A percentile compares a stretch with the other conserved stretches of the same genome.
Evolutionary conservation across 2,329 filamentous ascomycete species (phyloP).

Genomic region (Aaosphaeria arxii): DNA sequence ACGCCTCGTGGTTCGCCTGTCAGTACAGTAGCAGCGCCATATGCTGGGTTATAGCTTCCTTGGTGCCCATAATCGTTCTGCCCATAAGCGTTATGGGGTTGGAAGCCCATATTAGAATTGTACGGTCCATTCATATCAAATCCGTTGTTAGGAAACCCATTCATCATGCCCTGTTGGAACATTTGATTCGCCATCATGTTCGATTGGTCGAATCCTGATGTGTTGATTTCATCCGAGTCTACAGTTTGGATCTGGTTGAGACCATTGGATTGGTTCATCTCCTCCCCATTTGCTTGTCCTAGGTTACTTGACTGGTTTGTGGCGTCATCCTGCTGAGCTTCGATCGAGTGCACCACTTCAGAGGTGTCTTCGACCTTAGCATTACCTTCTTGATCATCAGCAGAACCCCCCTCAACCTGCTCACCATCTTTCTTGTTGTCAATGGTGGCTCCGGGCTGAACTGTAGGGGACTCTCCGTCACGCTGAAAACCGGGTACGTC

Average conservation of each 20-base stretch:
- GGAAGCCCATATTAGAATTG: conserved; percentile 35
- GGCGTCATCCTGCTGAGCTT: conserved; percentile 4
- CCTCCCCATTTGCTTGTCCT: conserved; percentile 17
- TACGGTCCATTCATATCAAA: conserved; percentile 46
- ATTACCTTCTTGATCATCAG: conserved; percentile 30
- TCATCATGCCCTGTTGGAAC: conserved; percentile 28
- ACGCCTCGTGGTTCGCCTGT: conserved; percentile 48
- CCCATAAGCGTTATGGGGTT: conserved; percentile 33
- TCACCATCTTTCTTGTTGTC: conserved; percentile 30
- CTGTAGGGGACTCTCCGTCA: conserved; percentile 30
- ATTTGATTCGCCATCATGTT: conserved; percentile 17
- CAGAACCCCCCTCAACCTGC: conserved; percentile 17
- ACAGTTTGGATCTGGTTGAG: conserved; percentile 35
- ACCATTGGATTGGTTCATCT: conserved; percentile 7
- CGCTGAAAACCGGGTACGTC: conserved; percentile 23
- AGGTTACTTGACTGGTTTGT: conserved; percentile 10
- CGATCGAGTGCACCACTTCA: conserved; percentile 3
- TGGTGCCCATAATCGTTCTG: conserved; percentile 42
- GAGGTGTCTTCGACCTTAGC: conserved; percentile 6
- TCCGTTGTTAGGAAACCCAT: conserved; percentile 58
- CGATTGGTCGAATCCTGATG: conserved; percentile 17
- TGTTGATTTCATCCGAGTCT: conserved; percentile 21
- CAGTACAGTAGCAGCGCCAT: conserved; percentile 36
- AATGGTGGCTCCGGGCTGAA: conserved; percentile 27
- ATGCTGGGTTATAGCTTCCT: conserved; percentile 43